These are phyloP conservation scores for Taphrina pruni DNA, from an alignment of 1,139 yeast genomes.

Conservation along the genomic window DNA sequence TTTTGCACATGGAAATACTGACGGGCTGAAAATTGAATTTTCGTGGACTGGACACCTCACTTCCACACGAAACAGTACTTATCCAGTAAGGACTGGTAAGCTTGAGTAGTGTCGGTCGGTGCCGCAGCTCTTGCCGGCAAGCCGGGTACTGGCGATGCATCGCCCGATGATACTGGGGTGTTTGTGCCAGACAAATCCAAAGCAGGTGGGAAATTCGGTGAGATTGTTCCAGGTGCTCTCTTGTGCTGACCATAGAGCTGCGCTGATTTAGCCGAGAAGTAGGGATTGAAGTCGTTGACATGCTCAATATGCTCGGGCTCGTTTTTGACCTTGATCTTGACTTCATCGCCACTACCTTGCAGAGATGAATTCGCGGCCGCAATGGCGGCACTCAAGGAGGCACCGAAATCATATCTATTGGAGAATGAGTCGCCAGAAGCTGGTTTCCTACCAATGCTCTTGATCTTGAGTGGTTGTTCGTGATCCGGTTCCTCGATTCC, in stretches of 20 bases:
- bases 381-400: slow-evolving; percentile 42
- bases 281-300: slow-evolving; percentile 23
- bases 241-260: neutral
- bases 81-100: slow-evolving; percentile 32
- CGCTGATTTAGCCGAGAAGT: slow-evolving; percentile 22
- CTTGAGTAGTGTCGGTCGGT: slow-evolving; percentile 11
- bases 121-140: neutral
- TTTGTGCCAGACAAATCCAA: slow-evolving; percentile 17
- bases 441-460: slow-evolving; percentile 1
- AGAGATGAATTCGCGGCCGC: slow-evolving; percentile 35
- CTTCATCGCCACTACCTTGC: slow-evolving; percentile 37
- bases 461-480: slow-evolving; percentile 27
- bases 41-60: neutral
- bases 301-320: slow-evolving; percentile 12
- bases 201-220: slow-evolving; percentile 34
- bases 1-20: no score
- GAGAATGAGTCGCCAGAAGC: slow-evolving; percentile 37
- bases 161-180: slow-evolving; percentile 34
- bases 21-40: neutral
- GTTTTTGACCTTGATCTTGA: slow-evolving; percentile 4
- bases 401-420: slow-evolving; percentile 41
- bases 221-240: slow-evolving; percentile 21
- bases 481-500: slow-evolving; percentile 14
- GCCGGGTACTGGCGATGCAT: slow-evolving; percentile 36
- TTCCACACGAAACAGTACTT: slow-evolving; percentile 39